phyloP scores from a whole-genome alignment of 2,329 filamentous ascomycete genomes.

The Penicillium sp. region DNA sequence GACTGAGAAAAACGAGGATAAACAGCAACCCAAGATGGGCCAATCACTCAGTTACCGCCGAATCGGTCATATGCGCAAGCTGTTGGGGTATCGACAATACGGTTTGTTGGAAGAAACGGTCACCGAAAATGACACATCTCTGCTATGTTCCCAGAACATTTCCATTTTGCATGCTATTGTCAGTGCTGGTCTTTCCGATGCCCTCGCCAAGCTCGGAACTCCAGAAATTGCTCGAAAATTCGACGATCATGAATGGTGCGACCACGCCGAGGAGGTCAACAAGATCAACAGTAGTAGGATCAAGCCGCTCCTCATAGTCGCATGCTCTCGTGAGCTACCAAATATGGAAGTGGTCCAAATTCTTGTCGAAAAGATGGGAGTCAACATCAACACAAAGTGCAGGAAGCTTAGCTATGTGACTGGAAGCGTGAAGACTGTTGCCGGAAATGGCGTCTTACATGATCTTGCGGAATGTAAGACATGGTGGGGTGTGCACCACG shows the following conservation, averaged over 20 bases:
- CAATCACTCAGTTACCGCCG: not conserved
- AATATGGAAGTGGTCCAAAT: constrained; percentile 12
- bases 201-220: constrained; percentile 4
- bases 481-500: constrained; percentile 16
- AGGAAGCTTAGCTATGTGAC: not conserved
- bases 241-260: constrained; percentile 8
- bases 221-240: constrained; percentile 2
- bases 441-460: constrained; percentile 2
- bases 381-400: constrained; percentile 4
- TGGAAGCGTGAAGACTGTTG: too few species aligned
- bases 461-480: not conserved
- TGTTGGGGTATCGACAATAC: not conserved
- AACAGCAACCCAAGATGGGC: not conserved
- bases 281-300: not conserved
- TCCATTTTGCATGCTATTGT: not conserved
- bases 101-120: not conserved
- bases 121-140: not conserved
- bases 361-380: constrained; percentile 5
- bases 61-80: not conserved
- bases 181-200: not conserved
- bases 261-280: not conserved
- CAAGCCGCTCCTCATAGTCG: not conserved
- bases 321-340: constrained; percentile 6
- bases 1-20: not conserved
- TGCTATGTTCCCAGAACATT: not conserved